Evolutionary conservation across 2,329 filamentous ascomycete genomes (phyloP), one percentile per base, ranked within the genome.

Genomic region (Aspergillus amoenus): DNA sequence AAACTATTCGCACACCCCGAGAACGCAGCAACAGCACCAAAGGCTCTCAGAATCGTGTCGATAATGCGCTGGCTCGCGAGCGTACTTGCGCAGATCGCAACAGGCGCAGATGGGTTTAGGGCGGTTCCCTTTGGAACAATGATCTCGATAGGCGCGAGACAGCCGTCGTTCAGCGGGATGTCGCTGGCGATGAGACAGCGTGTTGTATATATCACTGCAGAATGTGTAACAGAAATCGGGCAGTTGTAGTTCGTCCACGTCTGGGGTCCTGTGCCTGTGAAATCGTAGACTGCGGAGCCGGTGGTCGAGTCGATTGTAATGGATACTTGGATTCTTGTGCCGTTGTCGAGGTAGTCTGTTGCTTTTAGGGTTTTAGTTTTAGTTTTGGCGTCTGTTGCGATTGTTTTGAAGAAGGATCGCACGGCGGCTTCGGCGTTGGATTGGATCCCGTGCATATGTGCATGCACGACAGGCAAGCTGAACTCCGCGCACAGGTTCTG

Each of bases 121-220:
- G 94, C 88, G 61, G 85, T 84, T 6, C 84, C 82, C 0, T 90
- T 88, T 3, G 72, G 72, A 50, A 93, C 91, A 45, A 81, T 79
- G 67, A 94, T 88, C 51, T 85, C 82, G 65, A 94, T 89, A 0
- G 91, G 90, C 50, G 84, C 84, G 2, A 94, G 79, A 62, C 91
- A 95, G 61, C 91, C 91, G 74, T 95, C 90, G 76, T 95, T 95
- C 4, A 95, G 82, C 0, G 91, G 91, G 12, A 95, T 93, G 64
- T 93, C 89, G 62, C 90, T 85, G 40, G 83, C 86, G 66, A 95
- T 91, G 56, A 96, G 81, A 66, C 87, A 90, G 40, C 91, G 86
- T 13, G 95, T 80, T 64, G 88, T 91, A 79, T 95, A 95, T 8
- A 94, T 93, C 68, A 94, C 92, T 50, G 90, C 90, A 39, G 84